Base-by-base conservation (phyloP, 306 rosid genomes). In the Quercus gilva region DNA sequence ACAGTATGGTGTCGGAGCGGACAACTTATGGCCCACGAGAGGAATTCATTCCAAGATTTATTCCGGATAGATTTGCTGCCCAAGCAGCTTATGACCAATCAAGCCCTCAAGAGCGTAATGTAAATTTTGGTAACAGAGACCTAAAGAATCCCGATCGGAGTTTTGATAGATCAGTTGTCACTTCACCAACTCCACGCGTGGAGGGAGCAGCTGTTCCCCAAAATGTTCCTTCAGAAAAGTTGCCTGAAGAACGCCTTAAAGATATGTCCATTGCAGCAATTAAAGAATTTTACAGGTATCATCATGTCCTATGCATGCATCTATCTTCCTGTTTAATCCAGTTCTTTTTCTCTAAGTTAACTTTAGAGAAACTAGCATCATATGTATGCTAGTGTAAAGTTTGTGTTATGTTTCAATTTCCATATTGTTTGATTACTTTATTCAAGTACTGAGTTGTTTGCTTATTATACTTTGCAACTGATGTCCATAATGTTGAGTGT, bases 241-340 rank as follows among this genome's bases (percentile, higher is more conserved):
- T 53, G 79, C 76, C 89, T 45, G 97, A 92, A 79, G 98, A 93
- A 25, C 80, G 10, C 21, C 84, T 93, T 41, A 80, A 64, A 69
- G 84, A 84, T 59, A 85, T 71, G 96, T 93, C 98, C 69, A 69
- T 88, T 90, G 78, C 85, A 11, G 92, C 99, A 75, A 96, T 96
- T 78, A 90, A 84, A 85, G 99, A 96, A 81, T 96, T 84, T 74
- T 96, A 96, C 90, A 91, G 99, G 99, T 93, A 76, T 69, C 37
- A 17, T 75, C 69, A 69, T 69, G 28, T 77, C 71, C 65, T 75
- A 45, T 73, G 52, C 71, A 0, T 51, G 18, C 69, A 41, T 35
- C 56, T 28, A 8, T 75, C 55, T 10, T 81, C 65, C 58, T 61
- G 52, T 37, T 70, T 55, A 49, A 69, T 75, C 59, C 58, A 17